phyloP scores from a whole-genome alignment of 1,139 yeast genomes.

The Saccharomyces hybrid region DNA sequence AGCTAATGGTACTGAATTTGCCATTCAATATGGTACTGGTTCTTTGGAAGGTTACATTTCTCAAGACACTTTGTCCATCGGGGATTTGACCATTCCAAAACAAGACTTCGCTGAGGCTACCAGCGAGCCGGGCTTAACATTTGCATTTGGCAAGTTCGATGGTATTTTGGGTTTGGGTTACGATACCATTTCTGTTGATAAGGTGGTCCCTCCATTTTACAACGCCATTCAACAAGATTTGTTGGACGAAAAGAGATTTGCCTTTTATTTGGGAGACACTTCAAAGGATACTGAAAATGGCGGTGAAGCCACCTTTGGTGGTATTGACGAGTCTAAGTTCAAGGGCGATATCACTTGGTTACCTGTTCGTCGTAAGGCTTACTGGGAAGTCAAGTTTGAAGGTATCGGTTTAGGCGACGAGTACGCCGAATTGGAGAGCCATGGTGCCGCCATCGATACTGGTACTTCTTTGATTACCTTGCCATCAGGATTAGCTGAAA shows the following conservation, averaged over 20 bases:
- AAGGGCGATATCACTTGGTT: slow-evolving; percentile 84
- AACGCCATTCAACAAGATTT: slow-evolving; percentile 77
- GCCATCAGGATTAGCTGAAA: slow-evolving; percentile 92
- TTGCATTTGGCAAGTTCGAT: slow-evolving; percentile 96
- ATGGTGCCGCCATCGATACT: slow-evolving; percentile 97
- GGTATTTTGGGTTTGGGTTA: slow-evolving; percentile 94
- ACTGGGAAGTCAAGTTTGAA: slow-evolving; percentile 95
- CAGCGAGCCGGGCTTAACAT: slow-evolving; percentile 92
- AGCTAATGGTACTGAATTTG: slow-evolving; percentile 77
- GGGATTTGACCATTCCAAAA: slow-evolving; percentile 73
- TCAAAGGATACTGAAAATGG: slow-evolving; percentile 57
- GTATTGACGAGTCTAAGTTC: slow-evolving; percentile 67
- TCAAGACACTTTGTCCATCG: slow-evolving; percentile 70
- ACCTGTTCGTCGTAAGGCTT: slow-evolving; percentile 98
- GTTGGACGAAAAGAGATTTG: slow-evolving; percentile 75
- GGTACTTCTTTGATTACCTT: slow-evolving; percentile 94
- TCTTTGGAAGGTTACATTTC: slow-evolving; percentile 86
- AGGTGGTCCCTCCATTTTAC: slow-evolving; percentile 87
- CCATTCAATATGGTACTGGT: slow-evolving; percentile 88
- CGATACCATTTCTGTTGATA: slow-evolving; percentile 80
- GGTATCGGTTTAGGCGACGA: slow-evolving; percentile 89
- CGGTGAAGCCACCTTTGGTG: slow-evolving; percentile 93
- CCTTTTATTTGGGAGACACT: slow-evolving; percentile 82
- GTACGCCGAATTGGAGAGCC: slow-evolving; percentile 67
- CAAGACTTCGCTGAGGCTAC: slow-evolving; percentile 98